These are phyloP conservation scores for Paraphaeosphaeria minitans DNA, from an alignment of 2,329 filamentous ascomycete species.

Conservation along the genomic window DNA sequence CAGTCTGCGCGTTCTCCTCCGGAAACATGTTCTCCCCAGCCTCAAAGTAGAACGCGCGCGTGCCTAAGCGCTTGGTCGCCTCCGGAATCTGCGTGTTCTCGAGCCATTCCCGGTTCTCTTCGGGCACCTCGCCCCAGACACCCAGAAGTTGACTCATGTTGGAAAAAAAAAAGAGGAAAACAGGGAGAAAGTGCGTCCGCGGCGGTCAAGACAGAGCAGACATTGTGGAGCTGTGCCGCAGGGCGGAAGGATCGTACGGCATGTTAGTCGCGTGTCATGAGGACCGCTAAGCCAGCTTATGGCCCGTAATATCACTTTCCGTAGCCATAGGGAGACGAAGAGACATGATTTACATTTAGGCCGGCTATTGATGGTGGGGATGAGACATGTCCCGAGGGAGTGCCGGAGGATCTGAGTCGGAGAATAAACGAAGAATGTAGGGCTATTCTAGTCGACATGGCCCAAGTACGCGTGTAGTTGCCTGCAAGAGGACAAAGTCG, in stretches of 20 bases:
- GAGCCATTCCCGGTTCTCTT: background rate
- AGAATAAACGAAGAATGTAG: background rate
- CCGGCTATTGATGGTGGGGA: background rate
- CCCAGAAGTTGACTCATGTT: constrained; percentile 1
- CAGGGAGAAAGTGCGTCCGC: background rate
- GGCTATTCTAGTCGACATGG: too few relatives aligned
- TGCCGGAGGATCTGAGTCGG: background rate
- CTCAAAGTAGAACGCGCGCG: background rate
- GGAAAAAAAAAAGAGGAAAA: background rate
- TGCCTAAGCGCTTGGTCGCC: background rate
- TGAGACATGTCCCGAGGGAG: background rate
- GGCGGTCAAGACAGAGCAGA: background rate
- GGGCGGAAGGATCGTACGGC: background rate
- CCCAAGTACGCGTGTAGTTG: background rate
- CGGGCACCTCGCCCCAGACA: background rate
- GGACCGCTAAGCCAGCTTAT: background rate
- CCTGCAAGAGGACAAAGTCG: background rate
- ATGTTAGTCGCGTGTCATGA: background rate
- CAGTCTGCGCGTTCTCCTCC: background rate
- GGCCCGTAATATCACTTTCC: background rate
- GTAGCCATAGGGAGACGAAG: background rate
- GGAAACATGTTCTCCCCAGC: background rate
- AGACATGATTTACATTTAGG: background rate
- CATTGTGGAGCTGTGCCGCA: background rate
- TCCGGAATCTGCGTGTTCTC: background rate